Base-by-base conservation (phyloP, 2,329 filamentous ascomycete genomes). In the Ambrosiella xylebori region DNA sequence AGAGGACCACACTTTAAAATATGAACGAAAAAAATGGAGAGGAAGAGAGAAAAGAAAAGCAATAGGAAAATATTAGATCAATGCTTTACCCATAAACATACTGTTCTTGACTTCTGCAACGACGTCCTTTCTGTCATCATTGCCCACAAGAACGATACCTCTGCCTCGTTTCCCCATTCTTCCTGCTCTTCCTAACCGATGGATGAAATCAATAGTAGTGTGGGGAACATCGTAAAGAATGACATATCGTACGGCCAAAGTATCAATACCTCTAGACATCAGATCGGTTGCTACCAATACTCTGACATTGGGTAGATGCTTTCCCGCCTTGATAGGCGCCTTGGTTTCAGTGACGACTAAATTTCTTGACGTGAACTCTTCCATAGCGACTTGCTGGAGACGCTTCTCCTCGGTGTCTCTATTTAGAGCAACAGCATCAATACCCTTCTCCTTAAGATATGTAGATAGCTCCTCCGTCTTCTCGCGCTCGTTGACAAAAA, bases 221-320 rank as follows among this genome's bases (percentile, higher is more conserved):
- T 97, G 91, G 3, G 93, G 93, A n/a, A 98, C 91, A 68, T 98
- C 89, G 69, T 95, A 97, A 35, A 98, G 73, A 57, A 98, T 84
- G 56, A 98, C 93, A 64, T 95, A 88, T 59, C 87, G 80, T 15
- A 97, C 91, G 15, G 88, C 85, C 37, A 96, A 72, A 0, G 93
- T 98, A 69, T 98, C 93, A 65, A 98, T 95, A 62, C 93, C 93
- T 64, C 93, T 76, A 5, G 89, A 95, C 3, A 88, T 88, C 59
- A 98, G 73, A 69, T 98, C 93, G 0, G 93, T 98, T 11, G 89
- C 93, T 2, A 98, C 91, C 44, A 98, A 80, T 9, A 95, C 91
- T 69, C 89, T 94, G 50, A 86, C 89, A 66, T 91, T 90, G 38
- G 79, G 73, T 39, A 95, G 73, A 11, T 73, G 73, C 59, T 82